Base-by-base conservation (phyloP, 116 monocot genomes). In the Trichopus zeylanicus region DNA sequence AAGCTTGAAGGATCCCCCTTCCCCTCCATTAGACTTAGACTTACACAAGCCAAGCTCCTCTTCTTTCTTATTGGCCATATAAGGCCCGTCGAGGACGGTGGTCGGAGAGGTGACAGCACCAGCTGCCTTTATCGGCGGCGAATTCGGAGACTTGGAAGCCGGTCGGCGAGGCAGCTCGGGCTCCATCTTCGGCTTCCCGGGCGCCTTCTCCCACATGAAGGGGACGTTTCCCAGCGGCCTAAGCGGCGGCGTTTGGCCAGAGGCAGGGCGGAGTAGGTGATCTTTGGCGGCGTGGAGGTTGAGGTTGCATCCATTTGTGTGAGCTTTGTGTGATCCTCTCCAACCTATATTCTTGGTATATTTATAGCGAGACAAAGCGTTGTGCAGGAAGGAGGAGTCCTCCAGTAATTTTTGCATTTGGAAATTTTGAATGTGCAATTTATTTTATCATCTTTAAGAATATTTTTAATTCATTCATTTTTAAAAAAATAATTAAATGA, bases 171-270 rank as follows among this genome's bases (percentile, higher is more conserved):
- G 1, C 67, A 39, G 13, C 39, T 29, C 34, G 6, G 23, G 51
- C 3, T 22, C 32, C 11, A 31, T 53, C 65, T 56, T 65, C 16
- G 87, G 82, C 56, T 68, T 82, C 12, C 83, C 82, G 8, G 82
- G 82, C 5, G 56, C 73, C 53, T 82, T 76, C 46, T 87, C 87
- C 87, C 87, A 82, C 6, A 30, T 20, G 76, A 82, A 87, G 16
- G 82, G 87, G 51, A 82, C 47, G n/a, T 71, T 59, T 3, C 60
- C 79, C 19, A 67, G 73, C 0, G 66, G 56, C 20, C 53, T 51
- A 24, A 71, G 42, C 26, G 87, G 79, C 32, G 87, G 83, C 18
- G 82, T 79, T 39, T 39, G 0, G 11, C 39, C 39, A 16, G 0
- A 0, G 39, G 39, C 15, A 39, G 39, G 2, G 39, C 16, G 39